Base-by-base conservation (phyloP, 2,329 filamentous ascomycete genomes). In the Cytospora mali region DNA sequence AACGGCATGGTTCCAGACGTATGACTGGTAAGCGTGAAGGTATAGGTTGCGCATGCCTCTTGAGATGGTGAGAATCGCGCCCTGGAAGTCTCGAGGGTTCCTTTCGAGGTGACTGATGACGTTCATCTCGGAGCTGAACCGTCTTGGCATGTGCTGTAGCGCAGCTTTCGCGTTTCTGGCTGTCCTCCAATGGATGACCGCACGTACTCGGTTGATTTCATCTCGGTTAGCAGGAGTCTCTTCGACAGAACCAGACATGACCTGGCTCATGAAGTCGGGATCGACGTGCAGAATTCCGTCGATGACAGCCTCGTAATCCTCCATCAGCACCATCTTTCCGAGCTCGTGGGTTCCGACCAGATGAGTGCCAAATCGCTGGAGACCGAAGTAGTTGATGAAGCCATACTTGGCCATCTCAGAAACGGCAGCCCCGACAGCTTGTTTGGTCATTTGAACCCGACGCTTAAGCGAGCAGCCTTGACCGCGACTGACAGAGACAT, bases 371-470 rank as follows among this genome's bases (percentile, higher is more conserved):
- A 99, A 99, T 27, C 95, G 88, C 77, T 99, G 95, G n/a, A 98
- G 86, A 10, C 95, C 95, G 72, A 93, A 99, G 78, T 98, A 99
- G 77, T 99, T 99, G 76, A 99, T 88, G 80, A 96, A 99, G 3
- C 95, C 95, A 51, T 88, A 84, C 50, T 86, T 77, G 60, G 83
- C 80, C 68, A 98, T 85, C 66, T 88, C 85, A 49, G 83, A 79
- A 56, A 97, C 78, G 1, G 91, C 82, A 65, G 80, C 71, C 65
- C 82, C 72, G 66, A 92, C 79, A 33, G 85, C 78, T 6, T 79
- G 72, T 72, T 79, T 75, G 58, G 74, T 78, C 71, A 73, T 75
- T 69, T 73, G 76, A 67, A 76, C 74, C 61, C 72, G 81, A 16
- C 81, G 74, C 61, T 81, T 80, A 11, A 87, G 80, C 42, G 83